These are phyloP conservation scores for Pichia sp. DNA, from an alignment of 1,139 yeast genomes.

Conservation along the genomic window DNA sequence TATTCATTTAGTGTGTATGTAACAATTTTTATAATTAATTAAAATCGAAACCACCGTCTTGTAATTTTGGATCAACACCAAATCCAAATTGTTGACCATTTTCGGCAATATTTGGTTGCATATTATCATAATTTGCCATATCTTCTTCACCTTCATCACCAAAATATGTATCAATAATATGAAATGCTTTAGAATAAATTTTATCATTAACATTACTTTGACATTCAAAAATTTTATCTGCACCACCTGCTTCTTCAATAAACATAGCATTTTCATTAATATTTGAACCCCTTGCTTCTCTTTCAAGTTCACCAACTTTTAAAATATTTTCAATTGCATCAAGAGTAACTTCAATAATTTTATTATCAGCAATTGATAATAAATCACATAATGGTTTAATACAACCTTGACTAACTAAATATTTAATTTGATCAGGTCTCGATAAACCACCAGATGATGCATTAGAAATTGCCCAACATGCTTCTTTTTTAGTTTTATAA, in stretches of 20 bases:
- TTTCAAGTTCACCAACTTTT: constrained; percentile 90
- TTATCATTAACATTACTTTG: constrained; percentile 89
- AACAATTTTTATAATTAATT: constrained; percentile 24
- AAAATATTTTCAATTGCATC: constrained; percentile 93
- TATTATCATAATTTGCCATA: constrained; percentile 47
- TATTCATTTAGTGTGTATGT: background rate
- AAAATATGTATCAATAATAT: constrained; percentile 86
- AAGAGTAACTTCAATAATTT: constrained; percentile 88
- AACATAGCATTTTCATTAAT: constrained; percentile 83
- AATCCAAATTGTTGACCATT: constrained; percentile 80
- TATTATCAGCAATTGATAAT: constrained; percentile 79
- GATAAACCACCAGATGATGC: constrained; percentile 94
- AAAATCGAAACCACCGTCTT: constrained; percentile 46
- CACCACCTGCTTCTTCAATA: constrained; percentile 98
- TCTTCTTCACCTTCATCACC: constrained; percentile 72
- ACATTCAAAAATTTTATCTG: constrained; percentile 92
- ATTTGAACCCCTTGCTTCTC: constrained; percentile 62
- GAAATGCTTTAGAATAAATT: constrained; percentile 86
- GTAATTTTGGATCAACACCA: constrained; percentile 51
- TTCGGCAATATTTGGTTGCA: constrained; percentile 62
- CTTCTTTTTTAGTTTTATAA: constrained; percentile 94
- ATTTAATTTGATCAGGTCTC: constrained; percentile 89
- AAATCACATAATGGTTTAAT: constrained; percentile 96
- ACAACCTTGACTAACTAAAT: constrained; percentile 91
- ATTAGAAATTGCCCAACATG: constrained; percentile 98